Conservation (phyloP, 2,329 filamentous ascomycete species). For the Aspergillus jensenii region DNA sequence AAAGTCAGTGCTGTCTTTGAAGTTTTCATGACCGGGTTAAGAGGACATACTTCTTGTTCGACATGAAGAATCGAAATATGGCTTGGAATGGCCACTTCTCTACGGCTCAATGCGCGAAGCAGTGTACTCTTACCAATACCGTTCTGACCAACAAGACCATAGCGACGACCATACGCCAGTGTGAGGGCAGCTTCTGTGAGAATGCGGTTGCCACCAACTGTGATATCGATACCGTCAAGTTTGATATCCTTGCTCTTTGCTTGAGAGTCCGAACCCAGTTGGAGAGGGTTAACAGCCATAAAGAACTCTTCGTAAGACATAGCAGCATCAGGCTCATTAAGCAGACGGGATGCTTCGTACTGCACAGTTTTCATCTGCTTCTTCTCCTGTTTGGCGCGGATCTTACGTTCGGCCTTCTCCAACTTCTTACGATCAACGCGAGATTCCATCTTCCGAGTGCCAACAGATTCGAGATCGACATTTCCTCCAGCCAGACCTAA, state of each 20-base stretch:
- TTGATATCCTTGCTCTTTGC: constrained; percentile 99
- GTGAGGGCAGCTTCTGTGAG: constrained; percentile 87
- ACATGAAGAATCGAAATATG: constrained; percentile 99
- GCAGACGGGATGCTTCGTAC: constrained; percentile 89
- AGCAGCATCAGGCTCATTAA: constrained; percentile 77
- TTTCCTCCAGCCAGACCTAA: constrained; percentile 78
- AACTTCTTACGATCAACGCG: constrained; percentile 98
- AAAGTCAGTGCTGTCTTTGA: constrained; percentile 17
- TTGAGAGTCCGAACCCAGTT: constrained; percentile 68
- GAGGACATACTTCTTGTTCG: constrained; percentile 78
- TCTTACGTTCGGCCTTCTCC: constrained; percentile 96
- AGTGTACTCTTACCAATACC: constrained; percentile 98
- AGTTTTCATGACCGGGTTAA: constrained; percentile 17
- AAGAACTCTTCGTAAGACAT: constrained; percentile 99
- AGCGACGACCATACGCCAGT: constrained; percentile 86
- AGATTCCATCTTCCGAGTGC: constrained; percentile 90
- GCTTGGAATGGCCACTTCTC: constrained; percentile 92
- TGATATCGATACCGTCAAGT: constrained; percentile 91
- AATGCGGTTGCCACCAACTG: constrained; percentile 85
- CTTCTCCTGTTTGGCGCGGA: constrained; percentile 96
- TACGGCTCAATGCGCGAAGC: constrained; percentile 81
- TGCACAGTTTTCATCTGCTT: constrained; percentile 98
- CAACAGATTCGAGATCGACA: constrained; percentile 92
- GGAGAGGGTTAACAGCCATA: constrained; percentile 97
- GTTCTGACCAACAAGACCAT: constrained; percentile 98